phyloP scores from a whole-genome alignment of 208 protist species.

The Hexamita inflata region DNA sequence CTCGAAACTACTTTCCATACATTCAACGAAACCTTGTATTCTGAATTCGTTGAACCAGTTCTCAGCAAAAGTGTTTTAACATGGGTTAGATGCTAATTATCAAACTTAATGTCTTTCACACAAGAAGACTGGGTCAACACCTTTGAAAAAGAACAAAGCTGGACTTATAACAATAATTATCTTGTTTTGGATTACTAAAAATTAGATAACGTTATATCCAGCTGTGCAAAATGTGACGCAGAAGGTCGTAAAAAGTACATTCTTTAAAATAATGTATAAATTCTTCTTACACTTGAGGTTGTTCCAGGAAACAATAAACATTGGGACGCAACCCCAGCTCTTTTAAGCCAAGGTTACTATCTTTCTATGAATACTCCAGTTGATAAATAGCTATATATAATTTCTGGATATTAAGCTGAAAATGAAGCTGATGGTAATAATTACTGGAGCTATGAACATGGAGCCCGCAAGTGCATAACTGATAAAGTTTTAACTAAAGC shows the following conservation, averaged over 20 bases:
- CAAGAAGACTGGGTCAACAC: background rate
- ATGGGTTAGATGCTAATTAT: conserved; percentile 3
- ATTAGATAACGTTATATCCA: background rate
- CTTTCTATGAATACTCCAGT: conserved; percentile 17
- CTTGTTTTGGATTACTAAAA: background rate
- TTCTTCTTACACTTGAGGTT: conserved; percentile 9
- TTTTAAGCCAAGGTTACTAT: background rate
- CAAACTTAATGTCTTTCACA: background rate
- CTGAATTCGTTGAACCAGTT: background rate
- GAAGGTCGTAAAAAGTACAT: background rate
- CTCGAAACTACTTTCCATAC: conserved; percentile 24
- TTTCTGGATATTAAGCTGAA: conserved; percentile 11
- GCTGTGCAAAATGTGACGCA: background rate
- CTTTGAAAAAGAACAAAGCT: background rate
- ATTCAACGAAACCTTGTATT: conserved; percentile 20
- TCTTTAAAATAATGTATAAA: background rate
- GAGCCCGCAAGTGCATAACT: background rate
- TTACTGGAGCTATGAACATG: conserved; percentile 20
- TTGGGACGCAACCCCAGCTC: background rate
- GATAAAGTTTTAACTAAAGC: background rate
- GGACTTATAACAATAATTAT: conserved; percentile 17
- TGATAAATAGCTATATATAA: background rate
- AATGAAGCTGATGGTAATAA: no score
- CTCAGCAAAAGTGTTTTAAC: background rate
- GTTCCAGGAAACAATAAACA: background rate